phyloP scores from a whole-genome alignment of 2,329 filamentous ascomycete genomes.

The Alternaria burnsii region DNA sequence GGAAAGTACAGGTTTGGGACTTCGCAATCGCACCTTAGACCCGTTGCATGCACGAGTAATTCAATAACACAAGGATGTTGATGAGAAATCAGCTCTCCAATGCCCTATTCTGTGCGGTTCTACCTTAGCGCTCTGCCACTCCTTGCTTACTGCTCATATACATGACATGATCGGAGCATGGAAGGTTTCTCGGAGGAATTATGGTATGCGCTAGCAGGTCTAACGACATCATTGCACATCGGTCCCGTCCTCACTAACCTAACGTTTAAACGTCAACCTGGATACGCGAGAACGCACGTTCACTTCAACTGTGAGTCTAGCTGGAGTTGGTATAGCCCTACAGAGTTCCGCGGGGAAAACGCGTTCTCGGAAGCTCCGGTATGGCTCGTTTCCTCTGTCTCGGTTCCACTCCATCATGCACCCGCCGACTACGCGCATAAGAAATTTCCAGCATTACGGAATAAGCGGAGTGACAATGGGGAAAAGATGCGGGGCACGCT shows the following conservation, averaged over 20 bases:
- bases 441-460: neutral
- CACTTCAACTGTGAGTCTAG: neutral
- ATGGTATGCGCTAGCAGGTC: neutral
- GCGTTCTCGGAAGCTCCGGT: constrained; percentile 1
- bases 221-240: constrained; percentile 1
- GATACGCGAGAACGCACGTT: constrained; percentile 1
- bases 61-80: neutral
- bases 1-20: constrained; percentile 49
- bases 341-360: neutral
- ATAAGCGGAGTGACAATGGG: neutral
- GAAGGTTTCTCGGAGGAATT: constrained; percentile 2
- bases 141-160: neutral
- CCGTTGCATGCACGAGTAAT: neutral
- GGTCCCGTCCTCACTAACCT: neutral
- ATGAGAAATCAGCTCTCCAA: neutral
- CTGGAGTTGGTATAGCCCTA: neutral
- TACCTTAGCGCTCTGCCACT: neutral
- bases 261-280: neutral
- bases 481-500: neutral
- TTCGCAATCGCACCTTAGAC: constrained; percentile 26
- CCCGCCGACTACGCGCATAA: neutral
- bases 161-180: neutral
- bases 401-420: constrained; percentile 1
- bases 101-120: neutral
- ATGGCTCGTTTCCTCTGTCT: neutral